Evolutionary conservation across 1,139 yeast genomes (phyloP).

Genomic region (Debaryomyces nepalensis): DNA sequence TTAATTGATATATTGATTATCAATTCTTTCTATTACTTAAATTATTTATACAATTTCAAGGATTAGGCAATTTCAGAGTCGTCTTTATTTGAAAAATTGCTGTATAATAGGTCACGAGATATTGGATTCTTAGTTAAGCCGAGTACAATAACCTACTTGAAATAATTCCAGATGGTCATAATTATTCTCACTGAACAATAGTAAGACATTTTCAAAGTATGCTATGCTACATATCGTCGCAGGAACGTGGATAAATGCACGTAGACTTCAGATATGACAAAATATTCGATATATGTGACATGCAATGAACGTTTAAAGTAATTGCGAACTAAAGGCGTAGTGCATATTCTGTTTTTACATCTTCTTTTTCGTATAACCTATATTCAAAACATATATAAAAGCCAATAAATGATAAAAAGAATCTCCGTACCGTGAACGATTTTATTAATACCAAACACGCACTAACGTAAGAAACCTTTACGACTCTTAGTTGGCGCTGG

Average conservation of each 20-base stretch:
- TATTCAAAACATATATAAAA: conserved; percentile 10
- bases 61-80: conserved; percentile 4
- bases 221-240: neutral
- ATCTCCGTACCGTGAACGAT: neutral
- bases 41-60: conserved; percentile 5
- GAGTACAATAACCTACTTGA: conserved; percentile 3
- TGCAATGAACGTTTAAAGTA: neutral
- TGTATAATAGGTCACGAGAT: conserved; percentile 10
- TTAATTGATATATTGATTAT: conserved; percentile 1
- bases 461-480: conserved; percentile 59
- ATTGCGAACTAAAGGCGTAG: neutral
- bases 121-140: conserved; percentile 8
- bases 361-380: conserved; percentile 9
- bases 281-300: neutral
- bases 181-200: conserved; percentile 5
- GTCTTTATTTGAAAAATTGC: conserved; percentile 8
- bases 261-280: no score
- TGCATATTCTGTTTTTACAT: neutral
- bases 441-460: neutral
- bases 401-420: conserved; percentile 5
- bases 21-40: neutral
- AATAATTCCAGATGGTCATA: conserved; percentile 4
- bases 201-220: neutral
- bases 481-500: conserved; percentile 53
- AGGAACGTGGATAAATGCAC: no score